Evolutionary conservation across 306 rosid species (phyloP).

Genomic region (Rubus idaeus): DNA sequence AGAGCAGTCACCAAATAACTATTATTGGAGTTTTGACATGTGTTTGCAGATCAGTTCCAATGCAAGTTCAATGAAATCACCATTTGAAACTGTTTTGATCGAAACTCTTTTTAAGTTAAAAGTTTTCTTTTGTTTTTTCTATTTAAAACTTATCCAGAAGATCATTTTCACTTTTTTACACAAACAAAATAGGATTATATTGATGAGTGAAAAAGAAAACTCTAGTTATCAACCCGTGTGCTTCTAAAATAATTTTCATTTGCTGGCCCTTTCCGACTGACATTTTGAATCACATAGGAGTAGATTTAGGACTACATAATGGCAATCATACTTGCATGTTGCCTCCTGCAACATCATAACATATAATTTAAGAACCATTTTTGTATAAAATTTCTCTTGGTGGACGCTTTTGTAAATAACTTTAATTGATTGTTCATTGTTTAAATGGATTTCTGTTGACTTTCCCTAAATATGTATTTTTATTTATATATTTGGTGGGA

Average conservation of each 20-base stretch:
- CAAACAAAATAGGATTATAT: neutral
- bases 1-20: neutral
- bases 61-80: neutral
- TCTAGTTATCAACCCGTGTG: neutral
- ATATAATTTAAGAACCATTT: neutral
- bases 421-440: neutral
- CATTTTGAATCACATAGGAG: neutral
- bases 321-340: neutral
- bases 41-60: neutral
- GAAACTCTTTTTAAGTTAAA: neutral
- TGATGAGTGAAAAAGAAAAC: neutral
- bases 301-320: slow-evolving; percentile 4
- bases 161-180: neutral
- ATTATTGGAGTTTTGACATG: neutral
- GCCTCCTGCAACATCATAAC: neutral
- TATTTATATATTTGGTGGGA: neutral
- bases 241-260: neutral
- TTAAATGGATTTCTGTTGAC: neutral
- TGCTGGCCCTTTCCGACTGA: neutral
- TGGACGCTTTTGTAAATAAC: neutral
- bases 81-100: neutral
- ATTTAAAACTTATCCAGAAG: neutral
- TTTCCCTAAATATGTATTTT: neutral
- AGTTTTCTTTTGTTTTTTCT: neutral
- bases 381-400: neutral